phyloP scores from a whole-genome alignment of 2,329 filamentous ascomycete genomes.

The Ascochyta viciae-villosae region DNA sequence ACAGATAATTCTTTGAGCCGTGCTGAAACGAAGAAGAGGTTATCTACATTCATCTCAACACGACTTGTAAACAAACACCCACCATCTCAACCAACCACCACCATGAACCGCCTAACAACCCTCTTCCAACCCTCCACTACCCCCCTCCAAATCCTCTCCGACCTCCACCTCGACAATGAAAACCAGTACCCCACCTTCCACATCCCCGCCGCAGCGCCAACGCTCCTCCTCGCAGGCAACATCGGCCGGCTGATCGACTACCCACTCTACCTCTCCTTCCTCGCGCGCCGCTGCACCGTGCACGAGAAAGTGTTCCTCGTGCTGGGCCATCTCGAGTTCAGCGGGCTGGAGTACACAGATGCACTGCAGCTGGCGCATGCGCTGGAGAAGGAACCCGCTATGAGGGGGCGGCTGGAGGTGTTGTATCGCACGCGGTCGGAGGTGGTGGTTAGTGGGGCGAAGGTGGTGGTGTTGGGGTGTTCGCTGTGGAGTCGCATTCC shows the following conservation, averaged over 20 bases:
- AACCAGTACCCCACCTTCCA: slow-evolving; percentile 43
- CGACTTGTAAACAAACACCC: no score
- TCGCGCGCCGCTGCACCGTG: slow-evolving; percentile 37
- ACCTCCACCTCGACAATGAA: slow-evolving; percentile 40
- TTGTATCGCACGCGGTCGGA: slow-evolving; percentile 55
- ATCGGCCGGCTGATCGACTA: slow-evolving; percentile 43
- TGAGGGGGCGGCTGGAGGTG: slow-evolving; percentile 51
- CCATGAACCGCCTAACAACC: slow-evolving; percentile 34
- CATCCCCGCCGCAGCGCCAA: slow-evolving; percentile 36
- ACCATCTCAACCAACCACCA: slow-evolving; percentile 5
- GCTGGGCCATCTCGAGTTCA: slow-evolving; percentile 38
- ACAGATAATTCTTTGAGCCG: no score
- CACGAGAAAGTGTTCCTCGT: slow-evolving; percentile 42
- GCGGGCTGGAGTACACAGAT: slow-evolving; percentile 32
- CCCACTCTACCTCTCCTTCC: slow-evolving; percentile 40
- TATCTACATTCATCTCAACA: no score
- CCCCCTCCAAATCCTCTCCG: slow-evolving; percentile 42
- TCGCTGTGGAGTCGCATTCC: slow-evolving; percentile 64
- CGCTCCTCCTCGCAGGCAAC: slow-evolving; percentile 42
- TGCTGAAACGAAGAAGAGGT: no score
- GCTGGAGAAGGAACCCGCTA: slow-evolving; percentile 36
- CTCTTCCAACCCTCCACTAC: slow-evolving; percentile 34
- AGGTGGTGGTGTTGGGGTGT: slow-evolving; percentile 63
- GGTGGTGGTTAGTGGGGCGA: slow-evolving; percentile 50
- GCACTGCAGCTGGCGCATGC: slow-evolving; percentile 35